Conservation (phyloP, 768 basidiomycete species). For the Podaxis sp. region DNA sequence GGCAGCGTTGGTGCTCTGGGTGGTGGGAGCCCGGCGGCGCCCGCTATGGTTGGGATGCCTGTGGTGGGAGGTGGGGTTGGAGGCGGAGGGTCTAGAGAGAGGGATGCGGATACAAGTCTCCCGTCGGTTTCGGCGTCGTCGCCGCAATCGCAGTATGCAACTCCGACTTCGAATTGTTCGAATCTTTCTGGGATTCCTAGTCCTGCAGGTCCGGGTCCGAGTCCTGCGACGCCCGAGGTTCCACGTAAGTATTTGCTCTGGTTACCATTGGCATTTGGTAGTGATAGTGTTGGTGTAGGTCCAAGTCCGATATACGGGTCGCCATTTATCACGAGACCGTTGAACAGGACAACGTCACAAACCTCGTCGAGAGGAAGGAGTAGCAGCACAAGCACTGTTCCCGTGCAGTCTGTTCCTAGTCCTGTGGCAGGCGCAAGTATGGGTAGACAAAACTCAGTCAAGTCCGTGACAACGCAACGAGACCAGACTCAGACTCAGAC, state of each 20-base stretch:
- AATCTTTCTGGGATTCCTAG: not conserved
- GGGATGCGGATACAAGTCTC: not conserved
- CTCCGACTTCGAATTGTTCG: not conserved
- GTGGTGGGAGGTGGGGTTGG: not conserved
- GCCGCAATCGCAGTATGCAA: constrained; percentile 3
- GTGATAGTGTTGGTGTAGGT: constrained; percentile 23
- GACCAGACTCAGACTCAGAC: constrained; percentile 5
- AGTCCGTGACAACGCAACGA: not conserved
- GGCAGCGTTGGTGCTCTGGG: not conserved
- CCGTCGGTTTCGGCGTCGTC: not conserved
- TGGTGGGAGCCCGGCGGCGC: not conserved
- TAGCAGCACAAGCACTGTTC: constrained; percentile 31
- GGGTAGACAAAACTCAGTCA: not conserved
- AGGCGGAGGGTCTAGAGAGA: not conserved
- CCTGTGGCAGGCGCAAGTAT: not conserved
- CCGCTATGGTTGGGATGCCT: not conserved
- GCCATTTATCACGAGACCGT: constrained; percentile 58
- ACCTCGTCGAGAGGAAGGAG: constrained; percentile 55
- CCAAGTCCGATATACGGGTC: constrained; percentile 43
- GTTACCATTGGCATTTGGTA: constrained; percentile 1
- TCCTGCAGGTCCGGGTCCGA: not conserved
- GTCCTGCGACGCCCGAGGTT: constrained; percentile 32
- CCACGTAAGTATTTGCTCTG: constrained; percentile 35
- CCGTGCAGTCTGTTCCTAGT: constrained; percentile 26
- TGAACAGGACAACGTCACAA: constrained; percentile 64